These are phyloP conservation scores for Fusarium verticillioides DNA, from an alignment of 2,329 filamentous ascomycete species.

Conservation along the genomic window DNA sequence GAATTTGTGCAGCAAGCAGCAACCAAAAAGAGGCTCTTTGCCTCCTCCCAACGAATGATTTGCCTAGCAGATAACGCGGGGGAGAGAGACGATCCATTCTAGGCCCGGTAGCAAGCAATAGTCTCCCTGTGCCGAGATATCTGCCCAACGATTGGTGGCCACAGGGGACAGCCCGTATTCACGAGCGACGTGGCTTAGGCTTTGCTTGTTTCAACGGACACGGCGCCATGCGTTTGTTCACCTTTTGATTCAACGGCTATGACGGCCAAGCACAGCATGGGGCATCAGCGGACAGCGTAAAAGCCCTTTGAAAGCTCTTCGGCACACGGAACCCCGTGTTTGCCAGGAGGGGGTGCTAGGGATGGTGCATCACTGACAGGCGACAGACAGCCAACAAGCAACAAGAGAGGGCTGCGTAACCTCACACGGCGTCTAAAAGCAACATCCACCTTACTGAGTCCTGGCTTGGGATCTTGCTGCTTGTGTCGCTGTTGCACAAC, in stretches of 20 bases:
- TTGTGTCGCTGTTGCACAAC: slow-evolving; percentile 10
- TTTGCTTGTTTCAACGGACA: slow-evolving; percentile 26
- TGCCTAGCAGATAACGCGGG: slow-evolving; percentile 18
- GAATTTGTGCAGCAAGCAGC: slow-evolving; percentile 2
- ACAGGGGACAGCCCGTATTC: slow-evolving; percentile 35
- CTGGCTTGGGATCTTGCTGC: slow-evolving; percentile 1
- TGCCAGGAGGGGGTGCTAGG: slow-evolving; percentile 1
- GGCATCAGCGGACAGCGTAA: neutral
- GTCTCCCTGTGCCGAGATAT: slow-evolving; percentile 24
- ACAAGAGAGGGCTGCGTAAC: slow-evolving; percentile 9
- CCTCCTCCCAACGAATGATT: slow-evolving; percentile 26
- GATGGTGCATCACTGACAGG: slow-evolving; percentile 27
- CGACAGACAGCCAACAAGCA: slow-evolving; percentile 1
- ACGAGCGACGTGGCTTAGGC: slow-evolving; percentile 35
- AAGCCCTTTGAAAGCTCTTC: neutral
- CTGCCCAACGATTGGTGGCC: slow-evolving; percentile 28
- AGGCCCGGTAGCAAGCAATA: slow-evolving; percentile 15
- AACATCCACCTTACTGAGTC: slow-evolving; percentile 7
- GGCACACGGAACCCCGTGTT: slow-evolving; percentile 17
- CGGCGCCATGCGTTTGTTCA: slow-evolving; percentile 15
- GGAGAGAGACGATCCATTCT: slow-evolving; percentile 13
- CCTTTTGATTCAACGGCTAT: slow-evolving; percentile 18
- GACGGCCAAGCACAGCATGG: neutral
- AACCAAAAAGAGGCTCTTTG: slow-evolving; percentile 32
- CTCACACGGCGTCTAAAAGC: slow-evolving; percentile 29